Base-by-base conservation (phyloP, 2,329 filamentous ascomycete genomes). In the Cercospora sp. region DNA sequence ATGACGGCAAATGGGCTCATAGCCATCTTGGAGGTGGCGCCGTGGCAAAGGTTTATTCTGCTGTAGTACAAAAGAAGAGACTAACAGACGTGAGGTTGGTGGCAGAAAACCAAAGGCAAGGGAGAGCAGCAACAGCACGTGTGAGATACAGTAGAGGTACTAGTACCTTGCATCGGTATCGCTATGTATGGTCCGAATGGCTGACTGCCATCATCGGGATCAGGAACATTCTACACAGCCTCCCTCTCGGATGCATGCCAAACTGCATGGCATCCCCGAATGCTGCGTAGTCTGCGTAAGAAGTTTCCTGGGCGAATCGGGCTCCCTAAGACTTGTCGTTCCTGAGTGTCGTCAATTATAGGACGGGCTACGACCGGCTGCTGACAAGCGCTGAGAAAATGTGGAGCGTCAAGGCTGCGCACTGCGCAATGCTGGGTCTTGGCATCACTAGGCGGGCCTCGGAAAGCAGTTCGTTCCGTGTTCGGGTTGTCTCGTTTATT, bases 311-410 rank as follows among this genome's bases (percentile, higher is more conserved):
- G 28, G 28, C 28, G 7, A 8, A 8, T 8, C 6, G 28, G 24
- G 3, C 30, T 28, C 8, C n/a, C 49, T 13, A 28, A 9, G 49
- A 28, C 24, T 55, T 7, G 12, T 55, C 49, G 12, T 28, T 55
- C 2, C 24, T n/a, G 43, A 2, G 18, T 26, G 24, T 28, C 24
- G 49, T 55, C 24, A 26, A 55, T 55, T 26, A 55, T 55, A 28
- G 49, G 49, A 55, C 26, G 49, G 49, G 49, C 49, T 30, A 13
- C 24, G 49, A 30, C 49, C 58, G 58, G 58, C 58, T 61, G 58
- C 58, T 61, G 58, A 45, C 58, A 61, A 26, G 32, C 58, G 58
- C 58, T 40, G 57, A 59, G 57, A 40, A 59, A 59, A 8, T 59
- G 57, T 59, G 57, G 57, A 59, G 16, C 57, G 5, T 34, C 30